Conservation (phyloP, 306 rosid species). For the Prosopis cineraria region DNA sequence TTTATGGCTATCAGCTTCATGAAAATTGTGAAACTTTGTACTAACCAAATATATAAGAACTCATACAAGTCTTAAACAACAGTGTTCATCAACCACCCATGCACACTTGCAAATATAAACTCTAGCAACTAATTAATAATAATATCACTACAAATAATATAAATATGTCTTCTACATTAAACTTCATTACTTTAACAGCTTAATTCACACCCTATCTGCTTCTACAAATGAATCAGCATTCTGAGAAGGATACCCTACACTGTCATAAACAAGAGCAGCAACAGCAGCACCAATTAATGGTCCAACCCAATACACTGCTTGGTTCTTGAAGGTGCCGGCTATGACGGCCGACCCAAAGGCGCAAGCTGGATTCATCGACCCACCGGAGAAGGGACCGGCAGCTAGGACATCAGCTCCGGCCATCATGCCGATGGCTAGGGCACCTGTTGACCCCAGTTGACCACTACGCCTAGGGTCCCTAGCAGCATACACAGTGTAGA, state of each 20-base stretch:
- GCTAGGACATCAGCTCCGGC: slow-evolving; percentile 75
- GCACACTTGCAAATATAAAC: background rate
- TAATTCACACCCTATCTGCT: slow-evolving; percentile 45
- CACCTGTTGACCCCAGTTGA: slow-evolving; percentile 50
- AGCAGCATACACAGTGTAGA: slow-evolving; percentile 72
- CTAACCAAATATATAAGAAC: too few species aligned
- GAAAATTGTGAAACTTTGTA: too few species aligned
- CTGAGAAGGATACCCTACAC: slow-evolving; percentile 51
- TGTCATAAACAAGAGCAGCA: slow-evolving; percentile 78
- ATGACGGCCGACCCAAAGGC: slow-evolving; percentile 80
- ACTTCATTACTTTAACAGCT: background rate
- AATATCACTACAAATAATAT: background rate
- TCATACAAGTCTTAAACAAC: too few species aligned
- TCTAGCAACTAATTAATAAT: background rate
- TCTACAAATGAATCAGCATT: slow-evolving; percentile 35
- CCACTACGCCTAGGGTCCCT: slow-evolving; percentile 70
- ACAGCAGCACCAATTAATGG: slow-evolving; percentile 80
- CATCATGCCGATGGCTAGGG: slow-evolving; percentile 60
- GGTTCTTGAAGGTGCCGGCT: slow-evolving; percentile 78
- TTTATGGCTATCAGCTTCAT: too few species aligned
- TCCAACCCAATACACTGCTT: slow-evolving; percentile 94
- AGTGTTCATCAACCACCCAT: background rate
- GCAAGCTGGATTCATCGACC: slow-evolving; percentile 86
- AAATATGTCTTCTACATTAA: background rate
- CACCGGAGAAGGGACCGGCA: slow-evolving; percentile 85